phyloP scores from a whole-genome alignment of 257 asterid genomes.

The Solanum etuberosum region DNA sequence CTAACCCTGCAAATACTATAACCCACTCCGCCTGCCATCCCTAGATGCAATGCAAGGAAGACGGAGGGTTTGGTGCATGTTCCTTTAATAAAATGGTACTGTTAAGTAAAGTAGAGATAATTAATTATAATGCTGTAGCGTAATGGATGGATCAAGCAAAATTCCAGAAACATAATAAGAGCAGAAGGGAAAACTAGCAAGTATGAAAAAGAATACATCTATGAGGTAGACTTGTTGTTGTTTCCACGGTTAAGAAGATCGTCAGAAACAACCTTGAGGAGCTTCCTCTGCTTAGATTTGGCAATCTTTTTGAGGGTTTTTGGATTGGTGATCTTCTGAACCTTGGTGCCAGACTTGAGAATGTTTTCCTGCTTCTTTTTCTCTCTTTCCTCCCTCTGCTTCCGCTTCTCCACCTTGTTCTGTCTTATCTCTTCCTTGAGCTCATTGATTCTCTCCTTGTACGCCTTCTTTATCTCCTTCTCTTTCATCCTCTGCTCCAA shows the following conservation, averaged over 20 bases:
- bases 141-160: neutral
- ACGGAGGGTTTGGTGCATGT: neutral
- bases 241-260: slow-evolving; percentile 12
- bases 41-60: too few relatives aligned
- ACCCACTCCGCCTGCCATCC: too few relatives aligned
- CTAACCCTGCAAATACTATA: too few relatives aligned
- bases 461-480: slow-evolving; percentile 71
- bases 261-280: slow-evolving; percentile 60
- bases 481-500: slow-evolving; percentile 52
- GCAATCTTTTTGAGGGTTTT: slow-evolving; percentile 75
- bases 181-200: too few relatives aligned
- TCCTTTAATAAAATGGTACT: too few relatives aligned
- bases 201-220: neutral
- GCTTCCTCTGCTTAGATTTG: slow-evolving; percentile 64
- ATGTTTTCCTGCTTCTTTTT: slow-evolving; percentile 70
- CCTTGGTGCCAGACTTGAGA: slow-evolving; percentile 56
- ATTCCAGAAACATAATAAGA: neutral
- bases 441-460: slow-evolving; percentile 50
- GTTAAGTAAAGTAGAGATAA: too few relatives aligned
- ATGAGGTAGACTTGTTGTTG: neutral
- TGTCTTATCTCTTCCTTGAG: slow-evolving; percentile 68
- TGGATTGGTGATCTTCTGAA: slow-evolving; percentile 72
- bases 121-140: neutral
- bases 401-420: slow-evolving; percentile 66
- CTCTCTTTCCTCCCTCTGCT: slow-evolving; percentile 60